A percentile compares a stretch with the other conserved stretches of the same genome.
These are phyloP conservation scores for Colletotrichum sp. DNA, from an alignment of 2,329 filamentous ascomycete genomes.

Conservation along the genomic window DNA sequence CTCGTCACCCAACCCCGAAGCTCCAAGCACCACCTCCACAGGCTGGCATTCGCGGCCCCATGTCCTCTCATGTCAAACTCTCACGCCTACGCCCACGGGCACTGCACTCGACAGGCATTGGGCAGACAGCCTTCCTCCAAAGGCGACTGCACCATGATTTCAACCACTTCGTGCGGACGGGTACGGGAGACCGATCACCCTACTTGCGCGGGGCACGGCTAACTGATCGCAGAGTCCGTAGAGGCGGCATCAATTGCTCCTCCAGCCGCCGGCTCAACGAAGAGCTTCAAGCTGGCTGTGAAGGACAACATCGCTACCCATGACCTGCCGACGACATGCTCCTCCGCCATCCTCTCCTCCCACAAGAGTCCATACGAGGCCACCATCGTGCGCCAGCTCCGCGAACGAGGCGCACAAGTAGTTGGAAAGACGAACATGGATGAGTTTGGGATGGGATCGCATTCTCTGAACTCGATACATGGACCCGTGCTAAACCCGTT, in stretches of 20 bases:
- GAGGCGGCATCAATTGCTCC: background rate
- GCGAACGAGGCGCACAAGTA: conserved; percentile 64
- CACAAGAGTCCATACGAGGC: conserved; percentile 83
- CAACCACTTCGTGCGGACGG: conserved; percentile 20
- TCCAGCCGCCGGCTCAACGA: background rate
- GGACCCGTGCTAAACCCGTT: conserved; percentile 66
- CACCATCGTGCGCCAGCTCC: conserved; percentile 75
- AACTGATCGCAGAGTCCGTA: background rate
- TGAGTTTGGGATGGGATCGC: conserved; percentile 94
- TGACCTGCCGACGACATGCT: conserved; percentile 79
- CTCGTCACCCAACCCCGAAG: background rate
- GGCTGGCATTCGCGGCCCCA: conserved; percentile 2
- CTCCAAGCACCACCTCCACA: background rate
- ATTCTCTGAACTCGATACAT: conserved; percentile 73
- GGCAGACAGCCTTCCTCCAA: background rate
- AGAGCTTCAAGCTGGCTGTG: conserved; percentile 59
- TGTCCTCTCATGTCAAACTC: conserved; percentile 21
- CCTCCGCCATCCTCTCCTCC: conserved; percentile 73
- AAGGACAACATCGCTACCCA: conserved; percentile 80
- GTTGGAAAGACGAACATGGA: conserved; percentile 91
- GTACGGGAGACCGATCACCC: background rate
- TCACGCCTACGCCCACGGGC: conserved; percentile 11
- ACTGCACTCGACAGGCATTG: background rate
- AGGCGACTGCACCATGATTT: background rate
- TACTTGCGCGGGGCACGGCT: background rate